Conservation (phyloP, 148 eudicot species). For the Fagopyrum tataricum region DNA sequence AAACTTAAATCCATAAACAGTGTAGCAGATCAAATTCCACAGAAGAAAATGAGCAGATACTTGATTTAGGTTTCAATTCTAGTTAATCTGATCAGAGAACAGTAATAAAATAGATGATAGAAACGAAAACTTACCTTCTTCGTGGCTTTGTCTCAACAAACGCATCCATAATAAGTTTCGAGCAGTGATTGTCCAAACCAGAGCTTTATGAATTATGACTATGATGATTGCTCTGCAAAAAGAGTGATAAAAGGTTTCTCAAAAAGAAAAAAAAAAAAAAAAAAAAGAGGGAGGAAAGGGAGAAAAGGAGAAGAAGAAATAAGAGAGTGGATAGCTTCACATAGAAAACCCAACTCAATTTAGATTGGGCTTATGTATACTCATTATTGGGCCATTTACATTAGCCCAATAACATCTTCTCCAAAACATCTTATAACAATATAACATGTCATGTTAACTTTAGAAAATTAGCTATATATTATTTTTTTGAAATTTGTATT, state of each 20-base stretch:
- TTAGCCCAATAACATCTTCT: too few relatives aligned
- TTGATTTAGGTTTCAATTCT: neutral
- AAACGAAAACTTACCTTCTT: slow-evolving; percentile 10
- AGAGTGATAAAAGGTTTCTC: neutral
- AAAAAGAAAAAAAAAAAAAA: too few relatives aligned
- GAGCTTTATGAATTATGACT: neutral
- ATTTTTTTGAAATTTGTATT: too few relatives aligned
- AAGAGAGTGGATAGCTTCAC: too few relatives aligned
- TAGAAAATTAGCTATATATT: too few relatives aligned
- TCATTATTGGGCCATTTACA: too few relatives aligned
- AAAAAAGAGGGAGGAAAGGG: neutral
- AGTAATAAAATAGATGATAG: neutral
- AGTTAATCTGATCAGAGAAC: neutral
- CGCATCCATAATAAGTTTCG: slow-evolving; percentile 5
- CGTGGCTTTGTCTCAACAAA: slow-evolving; percentile 16
- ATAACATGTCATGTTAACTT: too few relatives aligned
- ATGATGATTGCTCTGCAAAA: neutral
- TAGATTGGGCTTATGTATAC: too few relatives aligned
- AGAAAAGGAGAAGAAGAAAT: neutral
- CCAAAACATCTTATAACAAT: too few relatives aligned
- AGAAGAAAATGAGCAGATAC: neutral
- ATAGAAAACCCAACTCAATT: too few relatives aligned
- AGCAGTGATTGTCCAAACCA: neutral
- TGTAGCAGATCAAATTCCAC: neutral
- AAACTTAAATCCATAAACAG: neutral